Percentiles rank a stretch among this genome's conserved stretches.
Evolutionary conservation across 495 filamentous ascomycete species (phyloP).

Genomic region (Tuber brumale): DNA sequence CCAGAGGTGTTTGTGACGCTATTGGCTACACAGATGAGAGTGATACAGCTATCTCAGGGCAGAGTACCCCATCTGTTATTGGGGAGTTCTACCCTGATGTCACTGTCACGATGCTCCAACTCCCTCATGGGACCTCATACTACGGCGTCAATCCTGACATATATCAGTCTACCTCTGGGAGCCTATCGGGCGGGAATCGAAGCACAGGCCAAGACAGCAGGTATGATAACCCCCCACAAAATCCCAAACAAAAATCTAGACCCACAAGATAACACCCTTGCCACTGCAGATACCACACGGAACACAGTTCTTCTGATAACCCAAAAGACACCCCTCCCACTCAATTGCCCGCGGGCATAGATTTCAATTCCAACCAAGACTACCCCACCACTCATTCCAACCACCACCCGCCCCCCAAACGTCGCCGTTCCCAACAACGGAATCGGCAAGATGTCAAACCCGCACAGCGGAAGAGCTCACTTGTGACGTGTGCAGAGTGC

Average conservation of each 20-base stretch:
- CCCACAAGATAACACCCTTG: not conserved
- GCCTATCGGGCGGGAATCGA: not conserved
- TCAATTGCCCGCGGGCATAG: not conserved
- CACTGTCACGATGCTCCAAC: not conserved
- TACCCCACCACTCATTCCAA: not conserved
- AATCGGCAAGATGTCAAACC: not conserved
- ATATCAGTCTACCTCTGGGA: not conserved
- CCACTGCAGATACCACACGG: not conserved
- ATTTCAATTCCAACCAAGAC: not conserved
- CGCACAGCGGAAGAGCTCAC: not conserved
- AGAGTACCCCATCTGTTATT: not conserved
- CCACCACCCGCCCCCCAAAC: not conserved
- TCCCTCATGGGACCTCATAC: not conserved
- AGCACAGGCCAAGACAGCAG: not conserved
- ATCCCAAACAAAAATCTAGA: not conserved
- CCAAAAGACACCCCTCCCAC: not conserved
- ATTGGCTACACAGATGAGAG: not conserved
- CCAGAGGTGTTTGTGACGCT: not conserved
- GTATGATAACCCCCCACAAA: not conserved
- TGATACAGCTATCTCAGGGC: not conserved
- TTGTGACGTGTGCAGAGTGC: fast-evolving
- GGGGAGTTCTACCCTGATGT: not conserved
- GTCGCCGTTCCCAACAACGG: not conserved
- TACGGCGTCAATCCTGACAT: fast-evolving
- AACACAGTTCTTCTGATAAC: not conserved